A percentile compares a stretch with the other conserved stretches of the same genome.
These are phyloP conservation scores for Ceratocystis colombiana DNA, from an alignment of 2,329 filamentous ascomycete species.

Conservation along the genomic window DNA sequence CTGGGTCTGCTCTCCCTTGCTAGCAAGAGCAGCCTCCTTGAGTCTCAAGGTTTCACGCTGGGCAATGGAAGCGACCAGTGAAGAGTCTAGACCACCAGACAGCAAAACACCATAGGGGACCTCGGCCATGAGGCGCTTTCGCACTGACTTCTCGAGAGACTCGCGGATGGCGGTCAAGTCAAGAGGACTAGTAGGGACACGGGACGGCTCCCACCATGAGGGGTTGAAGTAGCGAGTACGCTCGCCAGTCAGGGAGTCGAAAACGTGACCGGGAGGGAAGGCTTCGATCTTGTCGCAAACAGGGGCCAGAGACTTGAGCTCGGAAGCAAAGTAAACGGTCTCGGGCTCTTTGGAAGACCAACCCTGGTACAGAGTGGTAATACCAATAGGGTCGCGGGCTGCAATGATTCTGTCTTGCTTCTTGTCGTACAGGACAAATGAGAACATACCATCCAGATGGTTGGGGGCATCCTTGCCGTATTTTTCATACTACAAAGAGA, in stretches of 20 bases:
- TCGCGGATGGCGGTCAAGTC: slow-evolving; percentile 74
- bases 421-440: slow-evolving; percentile 96
- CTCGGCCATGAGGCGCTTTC: slow-evolving; percentile 97
- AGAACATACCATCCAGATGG: slow-evolving; percentile 98
- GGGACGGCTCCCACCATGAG: slow-evolving; percentile 77
- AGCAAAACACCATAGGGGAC: slow-evolving; percentile 94
- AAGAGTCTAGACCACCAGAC: slow-evolving; percentile 92
- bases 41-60: slow-evolving; percentile 81
- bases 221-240: slow-evolving; percentile 85
- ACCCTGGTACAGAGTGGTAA: slow-evolving; percentile 96
- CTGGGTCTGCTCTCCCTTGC: slow-evolving; percentile 38
- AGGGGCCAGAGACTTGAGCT: slow-evolving; percentile 83
- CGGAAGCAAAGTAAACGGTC: slow-evolving; percentile 90
- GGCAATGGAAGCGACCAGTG: slow-evolving; percentile 86
- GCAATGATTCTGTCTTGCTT: slow-evolving; percentile 83
- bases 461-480: slow-evolving; percentile 86
- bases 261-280: slow-evolving; percentile 92
- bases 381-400: slow-evolving; percentile 89
- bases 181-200: slow-evolving; percentile 67
- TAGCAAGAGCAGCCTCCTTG: slow-evolving; percentile 51
- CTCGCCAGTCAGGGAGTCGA: slow-evolving; percentile 82
- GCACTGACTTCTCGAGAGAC: slow-evolving; percentile 78
- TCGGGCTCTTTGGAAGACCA: slow-evolving; percentile 73
- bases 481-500: slow-evolving; percentile 62
- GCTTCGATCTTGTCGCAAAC: slow-evolving; percentile 92